Evolutionary conservation across 345 rosid genomes (phyloP), one percentile per base, ranked within the genome.

Genomic region (Cochlearia excelsa): DNA sequence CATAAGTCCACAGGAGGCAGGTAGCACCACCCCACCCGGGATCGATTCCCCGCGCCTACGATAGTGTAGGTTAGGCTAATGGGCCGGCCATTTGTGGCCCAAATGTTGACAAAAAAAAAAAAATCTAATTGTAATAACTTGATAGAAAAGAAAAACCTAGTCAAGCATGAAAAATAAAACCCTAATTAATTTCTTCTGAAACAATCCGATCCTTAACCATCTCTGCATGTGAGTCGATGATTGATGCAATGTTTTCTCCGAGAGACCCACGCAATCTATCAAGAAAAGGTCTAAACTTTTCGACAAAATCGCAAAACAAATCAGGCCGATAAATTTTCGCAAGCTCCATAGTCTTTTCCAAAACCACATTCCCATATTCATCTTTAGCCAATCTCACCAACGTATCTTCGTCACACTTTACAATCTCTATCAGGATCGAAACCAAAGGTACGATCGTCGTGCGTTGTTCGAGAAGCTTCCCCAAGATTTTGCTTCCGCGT

Each of bases 361-460:
- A 54, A 39, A 54, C 33, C 1, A 5, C 4, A 30, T 57, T 57
- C 28, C 61, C 39, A 29, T 41, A 42, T n/a, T 57, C 49, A 57
- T 57, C 38, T 6, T 30, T 41, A 28, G 48, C 49, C n/a, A 56
- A 30, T 56, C 38, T 56, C 39, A 56, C 30, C 49, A 42, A 42
- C 2, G 38, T 42, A n/a, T 56, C 49, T 41, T 56, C 61, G 30
- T 56, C 61, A 30, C 61, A 56, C 38, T 30, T 30, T 30, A 56
- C 10, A 42, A 56, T 56, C 49, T 56, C 48, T 28, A 29, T 43
- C 38, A 42, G n/a, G 10, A 29, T 7, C 3, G 30, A 30, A 3
- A 30, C 1, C 29, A 43, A 42, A 6, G 48, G 27, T 37, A 42
- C 2, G 10, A 1, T 0, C 28, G 23, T 7, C 5, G 1, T 29